Evolutionary conservation across 768 basidiomycete genomes (phyloP).

Genomic region (Naematelia encephala): DNA sequence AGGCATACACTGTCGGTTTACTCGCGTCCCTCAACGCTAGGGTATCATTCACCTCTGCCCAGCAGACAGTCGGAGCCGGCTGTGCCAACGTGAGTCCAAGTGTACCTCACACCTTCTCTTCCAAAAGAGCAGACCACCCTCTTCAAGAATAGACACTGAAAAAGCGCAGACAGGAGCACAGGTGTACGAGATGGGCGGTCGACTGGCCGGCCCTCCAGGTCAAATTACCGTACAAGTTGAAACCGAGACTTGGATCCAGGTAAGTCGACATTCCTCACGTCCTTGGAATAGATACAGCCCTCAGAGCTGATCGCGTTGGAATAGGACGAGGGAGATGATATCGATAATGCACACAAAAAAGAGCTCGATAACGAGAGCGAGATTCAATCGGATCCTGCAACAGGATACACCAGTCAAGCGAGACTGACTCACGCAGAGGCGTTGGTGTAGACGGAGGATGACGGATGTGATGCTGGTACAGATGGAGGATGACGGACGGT

Average conservation of each 20-base stretch:
- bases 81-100: not conserved
- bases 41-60: slow-evolving; percentile 7
- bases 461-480: not conserved
- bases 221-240: slow-evolving; percentile 19
- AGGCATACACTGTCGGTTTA: slow-evolving; percentile 31
- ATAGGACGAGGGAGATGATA: not conserved
- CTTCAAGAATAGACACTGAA: not conserved
- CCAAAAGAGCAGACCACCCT: not conserved
- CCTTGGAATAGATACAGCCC: too few relatives aligned
- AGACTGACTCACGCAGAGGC: not conserved
- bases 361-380: not conserved
- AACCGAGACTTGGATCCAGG: slow-evolving; percentile 22
- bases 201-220: not conserved
- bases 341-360: not conserved
- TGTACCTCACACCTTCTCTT: not conserved
- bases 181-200: slow-evolving; percentile 14
- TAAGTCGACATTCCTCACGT: slow-evolving; percentile 6
- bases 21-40: slow-evolving; percentile 27
- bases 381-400: not conserved
- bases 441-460: not conserved
- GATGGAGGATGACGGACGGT: not conserved
- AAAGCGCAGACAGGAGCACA: too few relatives aligned
- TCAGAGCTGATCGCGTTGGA: too few relatives aligned
- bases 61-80: not conserved
- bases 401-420: not conserved